Percentiles rank a stretch among this genome's conserved stretches.
Evolutionary conservation across 371 early-diverging fungal genomes (phyloP).

Genomic region (Actinomortierella ambigua): DNA sequence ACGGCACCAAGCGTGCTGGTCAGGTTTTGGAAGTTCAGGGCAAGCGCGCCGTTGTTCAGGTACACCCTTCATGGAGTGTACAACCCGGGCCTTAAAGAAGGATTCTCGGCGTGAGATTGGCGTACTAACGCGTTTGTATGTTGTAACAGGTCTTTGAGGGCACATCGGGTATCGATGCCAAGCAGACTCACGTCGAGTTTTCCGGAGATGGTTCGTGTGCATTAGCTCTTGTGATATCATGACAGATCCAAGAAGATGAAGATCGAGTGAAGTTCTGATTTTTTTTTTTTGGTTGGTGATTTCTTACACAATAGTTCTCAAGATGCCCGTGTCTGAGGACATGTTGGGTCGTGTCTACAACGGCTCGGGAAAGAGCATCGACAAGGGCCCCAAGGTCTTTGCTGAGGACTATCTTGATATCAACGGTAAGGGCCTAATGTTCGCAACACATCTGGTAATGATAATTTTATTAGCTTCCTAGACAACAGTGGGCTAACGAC

Average conservation of each 20-base stretch:
- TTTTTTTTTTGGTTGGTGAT: no score
- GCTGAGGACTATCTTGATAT: slow-evolving; percentile 99
- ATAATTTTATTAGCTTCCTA: background rate
- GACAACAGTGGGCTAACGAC: background rate
- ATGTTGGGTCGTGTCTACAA: slow-evolving; percentile 99
- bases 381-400: slow-evolving; percentile 99
- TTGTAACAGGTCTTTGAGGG: slow-evolving; percentile 96
- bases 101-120: background rate
- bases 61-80: no score
- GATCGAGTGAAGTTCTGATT: no score
- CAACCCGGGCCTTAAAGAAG: no score
- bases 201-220: slow-evolving; percentile 81
- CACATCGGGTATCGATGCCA: slow-evolving; percentile 98
- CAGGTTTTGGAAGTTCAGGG: slow-evolving; percentile 99
- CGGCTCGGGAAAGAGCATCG: slow-evolving; percentile 99
- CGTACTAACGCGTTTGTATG: background rate
- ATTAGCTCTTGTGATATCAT: no score
- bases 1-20: slow-evolving; percentile 96
- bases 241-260: no score
- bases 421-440: slow-evolving; percentile 65
- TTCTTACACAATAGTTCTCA: slow-evolving; percentile 57
- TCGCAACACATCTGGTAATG: background rate
- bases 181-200: slow-evolving; percentile 96
- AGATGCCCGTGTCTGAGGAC: slow-evolving; percentile 99
- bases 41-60: slow-evolving; percentile 98